These are phyloP conservation scores for Remersonia thermophila DNA, from an alignment of 2,329 filamentous ascomycete genomes.

Conservation along the genomic window DNA sequence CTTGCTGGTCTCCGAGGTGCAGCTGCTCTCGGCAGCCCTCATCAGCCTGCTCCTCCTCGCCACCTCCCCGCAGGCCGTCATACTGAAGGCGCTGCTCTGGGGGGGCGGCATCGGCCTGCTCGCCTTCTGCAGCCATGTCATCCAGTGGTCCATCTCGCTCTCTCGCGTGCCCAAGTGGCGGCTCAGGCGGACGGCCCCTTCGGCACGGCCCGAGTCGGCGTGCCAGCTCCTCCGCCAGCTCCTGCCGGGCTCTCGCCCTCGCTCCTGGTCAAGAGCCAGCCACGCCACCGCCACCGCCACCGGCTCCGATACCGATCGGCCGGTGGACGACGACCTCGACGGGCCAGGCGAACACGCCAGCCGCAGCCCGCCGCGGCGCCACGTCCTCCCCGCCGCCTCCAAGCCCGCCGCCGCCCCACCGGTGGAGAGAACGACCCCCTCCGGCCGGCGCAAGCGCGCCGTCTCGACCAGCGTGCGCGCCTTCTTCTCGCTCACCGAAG, in stretches of 20 bases:
- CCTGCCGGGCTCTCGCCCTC: constrained; percentile 15
- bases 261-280: constrained; percentile 21
- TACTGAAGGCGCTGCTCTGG: constrained; percentile 78
- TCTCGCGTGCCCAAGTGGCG: constrained; percentile 88
- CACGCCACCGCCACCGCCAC: constrained; percentile 23
- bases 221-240: constrained; percentile 35
- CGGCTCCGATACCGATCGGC: constrained; percentile 19
- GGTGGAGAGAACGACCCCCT: constrained; percentile 34
- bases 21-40: constrained; percentile 70
- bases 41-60: constrained; percentile 73
- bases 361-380: constrained; percentile 23
- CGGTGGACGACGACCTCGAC: constrained; percentile 10
- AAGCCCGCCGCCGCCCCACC: constrained; percentile 30
- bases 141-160: constrained; percentile 73
- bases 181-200: constrained; percentile 46
- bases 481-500: constrained; percentile 68
- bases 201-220: constrained; percentile 27
- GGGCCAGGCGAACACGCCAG: constrained; percentile 4
- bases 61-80: constrained; percentile 67
- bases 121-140: constrained; percentile 57
- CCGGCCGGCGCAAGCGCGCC: constrained; percentile 53
- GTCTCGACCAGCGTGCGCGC: constrained; percentile 54
- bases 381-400: constrained; percentile 39
- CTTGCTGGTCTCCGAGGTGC: constrained; percentile 73
- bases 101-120: constrained; percentile 67